Percentiles rank a stretch among this genome's conserved stretches.
These are phyloP conservation scores for Mucor ambiguus DNA, from an alignment of 371 early-diverging fungal genomes.

Conservation along the genomic window DNA sequence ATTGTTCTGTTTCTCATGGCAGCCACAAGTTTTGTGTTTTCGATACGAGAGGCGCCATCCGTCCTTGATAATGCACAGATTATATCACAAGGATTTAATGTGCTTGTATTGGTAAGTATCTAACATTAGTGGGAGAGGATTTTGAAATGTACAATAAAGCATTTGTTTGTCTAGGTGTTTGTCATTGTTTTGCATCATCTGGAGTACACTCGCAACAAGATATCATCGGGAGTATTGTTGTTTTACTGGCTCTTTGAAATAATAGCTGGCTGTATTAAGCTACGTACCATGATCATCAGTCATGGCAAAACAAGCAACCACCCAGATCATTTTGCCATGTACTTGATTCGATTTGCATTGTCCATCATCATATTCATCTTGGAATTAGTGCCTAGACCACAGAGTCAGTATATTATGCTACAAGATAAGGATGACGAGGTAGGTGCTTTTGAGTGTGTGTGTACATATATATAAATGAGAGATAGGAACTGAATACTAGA, in stretches of 20 bases:
- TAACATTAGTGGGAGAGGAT: neutral
- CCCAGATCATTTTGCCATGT: conserved; percentile 44
- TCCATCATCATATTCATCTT: conserved; percentile 60
- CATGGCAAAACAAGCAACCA: conserved; percentile 35
- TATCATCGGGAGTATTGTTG: conserved; percentile 71
- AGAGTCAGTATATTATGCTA: conserved; percentile 61
- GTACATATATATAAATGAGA: conserved; percentile 27
- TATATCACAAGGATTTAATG: conserved; percentile 7
- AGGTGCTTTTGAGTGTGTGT: neutral
- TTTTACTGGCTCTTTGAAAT: conserved; percentile 79
- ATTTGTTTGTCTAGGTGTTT: conserved; percentile 33
- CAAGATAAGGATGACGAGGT: conserved; percentile 52
- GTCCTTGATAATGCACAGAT: conserved; percentile 23
- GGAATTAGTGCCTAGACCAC: conserved; percentile 63
- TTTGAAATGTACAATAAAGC: neutral
- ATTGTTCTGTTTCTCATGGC: conserved; percentile 12
- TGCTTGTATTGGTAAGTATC: conserved; percentile 26
- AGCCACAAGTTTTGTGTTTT: conserved; percentile 10
- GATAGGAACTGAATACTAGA: neutral
- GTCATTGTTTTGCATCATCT: conserved; percentile 65
- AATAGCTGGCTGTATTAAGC: conserved; percentile 46
- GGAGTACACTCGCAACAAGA: conserved; percentile 67
- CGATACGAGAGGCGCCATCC: neutral
- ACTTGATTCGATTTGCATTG: conserved; percentile 30
- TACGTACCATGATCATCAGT: conserved; percentile 62